phyloP scores from a whole-genome alignment of 2,329 filamentous ascomycete species.

The Whalleya microplaca region DNA sequence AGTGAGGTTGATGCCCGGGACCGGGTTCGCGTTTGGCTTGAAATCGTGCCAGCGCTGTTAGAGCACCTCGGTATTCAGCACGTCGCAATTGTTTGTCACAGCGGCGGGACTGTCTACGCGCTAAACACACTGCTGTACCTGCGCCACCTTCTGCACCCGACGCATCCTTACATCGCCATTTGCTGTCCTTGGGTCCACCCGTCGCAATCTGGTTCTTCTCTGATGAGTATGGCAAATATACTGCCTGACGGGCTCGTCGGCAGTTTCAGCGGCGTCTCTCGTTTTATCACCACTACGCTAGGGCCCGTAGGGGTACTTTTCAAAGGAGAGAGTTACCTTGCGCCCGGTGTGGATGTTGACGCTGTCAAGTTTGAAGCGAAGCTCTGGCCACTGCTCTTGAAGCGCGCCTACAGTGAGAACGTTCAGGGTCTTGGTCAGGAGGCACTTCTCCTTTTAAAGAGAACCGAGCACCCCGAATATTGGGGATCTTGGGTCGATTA shows the following conservation, averaged over 20 bases:
- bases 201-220: constrained; percentile 19
- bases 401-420: constrained; percentile 13
- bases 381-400: constrained; percentile 5
- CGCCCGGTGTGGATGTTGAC: constrained; percentile 14
- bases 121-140: constrained; percentile 29
- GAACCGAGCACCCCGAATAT: constrained; percentile 15
- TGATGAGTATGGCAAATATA: constrained; percentile 13
- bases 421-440: constrained; percentile 24
- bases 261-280: constrained; percentile 14
- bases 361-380: constrained; percentile 20
- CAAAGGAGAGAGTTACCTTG: constrained; percentile 1
- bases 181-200: constrained; percentile 29
- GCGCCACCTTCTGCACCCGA: constrained; percentile 28
- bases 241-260: constrained; percentile 23
- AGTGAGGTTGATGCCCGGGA: constrained; percentile 28
- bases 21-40: constrained; percentile 35
- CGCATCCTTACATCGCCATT: constrained; percentile 27
- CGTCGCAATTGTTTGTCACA: constrained; percentile 28
- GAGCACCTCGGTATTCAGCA: constrained; percentile 38
- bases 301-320: constrained; percentile 3
- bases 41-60: constrained; percentile 38
- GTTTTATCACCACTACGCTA: constrained; percentile 6
- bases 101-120: constrained; percentile 27
- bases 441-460: constrained; percentile 25
- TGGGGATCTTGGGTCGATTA: constrained; percentile 28